These are phyloP conservation scores for Arthrobotrys pseudoclavata DNA, from an alignment of 2,329 filamentous ascomycete genomes.

Conservation along the genomic window DNA sequence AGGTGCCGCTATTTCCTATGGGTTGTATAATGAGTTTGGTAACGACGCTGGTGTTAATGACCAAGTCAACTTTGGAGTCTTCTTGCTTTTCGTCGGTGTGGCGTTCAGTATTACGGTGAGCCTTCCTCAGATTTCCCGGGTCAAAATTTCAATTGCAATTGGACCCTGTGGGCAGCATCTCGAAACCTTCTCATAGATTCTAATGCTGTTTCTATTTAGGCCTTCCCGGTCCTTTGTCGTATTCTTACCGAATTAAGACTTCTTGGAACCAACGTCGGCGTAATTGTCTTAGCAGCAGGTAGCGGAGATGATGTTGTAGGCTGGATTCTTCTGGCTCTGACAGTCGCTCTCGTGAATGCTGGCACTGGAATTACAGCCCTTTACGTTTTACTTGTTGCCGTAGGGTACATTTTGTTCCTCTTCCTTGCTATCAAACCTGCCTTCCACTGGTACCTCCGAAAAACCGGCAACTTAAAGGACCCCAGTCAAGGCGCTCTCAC, in stretches of 20 bases:
- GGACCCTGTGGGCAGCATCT: background rate
- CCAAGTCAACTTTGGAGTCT: conserved; percentile 69
- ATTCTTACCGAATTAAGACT: conserved; percentile 92
- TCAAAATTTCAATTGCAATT: background rate
- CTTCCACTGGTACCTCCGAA: conserved; percentile 80
- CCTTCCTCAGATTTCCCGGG: background rate
- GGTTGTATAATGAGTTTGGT: conserved; percentile 81
- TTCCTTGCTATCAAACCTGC: conserved; percentile 79
- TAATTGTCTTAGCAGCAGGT: conserved; percentile 89
- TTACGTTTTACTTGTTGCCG: conserved; percentile 81
- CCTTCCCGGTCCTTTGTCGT: conserved; percentile 89
- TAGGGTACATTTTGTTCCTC: conserved; percentile 82
- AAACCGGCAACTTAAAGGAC: conserved; percentile 79
- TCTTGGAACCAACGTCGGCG: conserved; percentile 83
- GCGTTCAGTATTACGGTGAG: conserved; percentile 88
- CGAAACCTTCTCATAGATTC: background rate
- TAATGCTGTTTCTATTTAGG: conserved; percentile 66
- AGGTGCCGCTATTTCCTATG: conserved; percentile 78
- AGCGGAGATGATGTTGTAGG: conserved; percentile 92
- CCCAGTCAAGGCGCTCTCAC: conserved; percentile 87
- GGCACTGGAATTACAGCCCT: conserved; percentile 84
- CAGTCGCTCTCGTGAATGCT: conserved; percentile 91
- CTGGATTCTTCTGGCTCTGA: conserved; percentile 92
- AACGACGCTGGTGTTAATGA: conserved; percentile 68
- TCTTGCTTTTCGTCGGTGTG: conserved; percentile 84